Conservation (phyloP, 176 grass and related monocot genomes). For the Carex kokanica region DNA sequence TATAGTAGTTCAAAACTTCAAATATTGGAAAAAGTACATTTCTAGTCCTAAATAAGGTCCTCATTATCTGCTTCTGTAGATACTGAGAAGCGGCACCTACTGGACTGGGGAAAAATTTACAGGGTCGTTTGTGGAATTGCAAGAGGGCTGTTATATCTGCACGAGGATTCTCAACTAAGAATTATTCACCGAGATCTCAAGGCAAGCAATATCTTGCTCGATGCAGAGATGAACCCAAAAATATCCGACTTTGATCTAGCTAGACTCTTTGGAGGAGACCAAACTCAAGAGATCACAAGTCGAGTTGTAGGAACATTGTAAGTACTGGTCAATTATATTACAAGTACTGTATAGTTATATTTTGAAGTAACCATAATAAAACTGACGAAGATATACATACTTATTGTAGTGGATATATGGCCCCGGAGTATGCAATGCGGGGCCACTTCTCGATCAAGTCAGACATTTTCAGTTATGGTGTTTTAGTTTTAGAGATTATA, state of each 20-base stretch:
- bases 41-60: background rate
- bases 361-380: background rate
- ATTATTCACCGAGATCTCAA: constrained; percentile 44
- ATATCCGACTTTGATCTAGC: constrained; percentile 41
- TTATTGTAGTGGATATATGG: constrained; percentile 36
- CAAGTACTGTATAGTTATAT: background rate
- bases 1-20: background rate
- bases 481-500: constrained; percentile 34
- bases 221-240: constrained; percentile 39
- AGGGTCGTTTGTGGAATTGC: constrained; percentile 33
- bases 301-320: constrained; percentile 39
- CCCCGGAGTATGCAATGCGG: constrained; percentile 27
- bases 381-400: background rate
- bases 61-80: constrained; percentile 3
- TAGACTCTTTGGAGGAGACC: constrained; percentile 36
- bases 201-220: constrained; percentile 41
- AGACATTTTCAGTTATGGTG: constrained; percentile 30
- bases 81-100: constrained; percentile 6
- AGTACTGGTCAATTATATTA: background rate
- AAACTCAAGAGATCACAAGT: constrained; percentile 36
- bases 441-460: constrained; percentile 35
- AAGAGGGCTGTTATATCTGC: no score
- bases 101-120: constrained; percentile 28
- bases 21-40: background rate
- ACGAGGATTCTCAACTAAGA: no score